Evolutionary conservation across 106 monocot species (phyloP), one percentile per base, ranked within the genome.

Genomic region (Amphibolis antarctica): DNA sequence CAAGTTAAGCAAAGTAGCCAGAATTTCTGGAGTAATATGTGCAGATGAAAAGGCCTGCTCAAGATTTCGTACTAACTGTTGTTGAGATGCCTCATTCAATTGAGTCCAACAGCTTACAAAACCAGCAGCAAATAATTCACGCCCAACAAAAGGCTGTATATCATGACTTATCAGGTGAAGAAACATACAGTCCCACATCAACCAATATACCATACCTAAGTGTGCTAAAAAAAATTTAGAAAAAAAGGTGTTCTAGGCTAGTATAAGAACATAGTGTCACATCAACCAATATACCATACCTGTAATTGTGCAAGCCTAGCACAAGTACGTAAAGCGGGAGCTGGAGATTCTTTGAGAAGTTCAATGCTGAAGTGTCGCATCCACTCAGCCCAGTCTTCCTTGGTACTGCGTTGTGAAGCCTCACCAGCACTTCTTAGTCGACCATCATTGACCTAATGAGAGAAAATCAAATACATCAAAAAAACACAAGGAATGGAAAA

Each of bases 361-460:
- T 91, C 98, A 66, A 91, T 98, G 60, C 90, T 98, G 72, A 98
- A 98, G 79, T 98, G 98, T 58, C 98, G 82, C 98, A 98, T 98
- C 98, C 98, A 98, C 69, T 98, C 98, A 50, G 98, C 98, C 98
- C 98, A 98, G 49, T 98, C 98, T 79, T 98, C 98, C 56, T 81
- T 98, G 4, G 98, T 98, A 71, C 98, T 98, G 59, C 98, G 76
- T 54, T 98, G 98, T 20, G 98, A 98, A 53, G 87, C 98, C 66
- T 98, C 98, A 1, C 98, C 91, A 59, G 98, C 98, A 65, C 78
- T 86, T 67, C 98, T 82, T 45, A 98, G 65, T 55, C 87, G 75
- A 52, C 78, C 71, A 75, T 98, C 98, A 77, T 98, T 90, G 7
- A 98, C 91, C 98, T 98, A 63, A 15, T 28, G 62, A 44, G 12